These are phyloP conservation scores for Erigeron canadensis DNA, from an alignment of 129 eudicot species.

Conservation along the genomic window DNA sequence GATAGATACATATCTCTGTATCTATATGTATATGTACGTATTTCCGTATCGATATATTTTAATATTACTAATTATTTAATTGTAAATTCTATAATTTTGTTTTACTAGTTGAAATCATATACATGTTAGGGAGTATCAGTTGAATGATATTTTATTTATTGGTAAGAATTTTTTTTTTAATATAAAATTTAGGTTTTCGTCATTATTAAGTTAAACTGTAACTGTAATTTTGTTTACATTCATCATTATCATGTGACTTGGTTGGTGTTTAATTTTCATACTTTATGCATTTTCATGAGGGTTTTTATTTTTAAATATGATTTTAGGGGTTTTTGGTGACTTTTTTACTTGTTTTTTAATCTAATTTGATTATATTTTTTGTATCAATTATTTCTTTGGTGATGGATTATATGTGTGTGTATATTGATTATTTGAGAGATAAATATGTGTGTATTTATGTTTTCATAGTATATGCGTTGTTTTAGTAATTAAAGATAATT, in stretches of 20 bases:
- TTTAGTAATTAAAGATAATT: background rate
- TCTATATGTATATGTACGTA: background rate
- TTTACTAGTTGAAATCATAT: background rate
- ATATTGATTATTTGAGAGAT: too few species aligned
- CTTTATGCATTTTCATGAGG: slow-evolving; percentile 12
- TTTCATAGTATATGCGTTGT: background rate
- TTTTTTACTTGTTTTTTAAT: too few species aligned
- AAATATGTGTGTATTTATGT: too few species aligned
- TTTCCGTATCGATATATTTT: background rate
- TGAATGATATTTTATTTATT: background rate
- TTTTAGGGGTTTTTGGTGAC: background rate
- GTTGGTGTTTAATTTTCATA: slow-evolving; percentile 20
- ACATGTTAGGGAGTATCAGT: too few species aligned
- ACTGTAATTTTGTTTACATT: slow-evolving; percentile 23
- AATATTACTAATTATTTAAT: background rate
- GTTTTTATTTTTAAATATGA: background rate
- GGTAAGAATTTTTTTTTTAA: background rate
- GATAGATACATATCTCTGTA: too few species aligned
- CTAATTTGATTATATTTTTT: too few species aligned
- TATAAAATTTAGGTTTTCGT: slow-evolving; percentile 26
- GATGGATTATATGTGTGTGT: too few species aligned
- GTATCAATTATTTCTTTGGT: too few species aligned
- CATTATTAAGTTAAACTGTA: slow-evolving; percentile 26
- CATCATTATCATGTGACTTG: slow-evolving; percentile 27
- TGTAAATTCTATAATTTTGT: background rate